phyloP scores from a whole-genome alignment of 2,329 filamentous ascomycete species.

The Herpotrichia juniperi region DNA sequence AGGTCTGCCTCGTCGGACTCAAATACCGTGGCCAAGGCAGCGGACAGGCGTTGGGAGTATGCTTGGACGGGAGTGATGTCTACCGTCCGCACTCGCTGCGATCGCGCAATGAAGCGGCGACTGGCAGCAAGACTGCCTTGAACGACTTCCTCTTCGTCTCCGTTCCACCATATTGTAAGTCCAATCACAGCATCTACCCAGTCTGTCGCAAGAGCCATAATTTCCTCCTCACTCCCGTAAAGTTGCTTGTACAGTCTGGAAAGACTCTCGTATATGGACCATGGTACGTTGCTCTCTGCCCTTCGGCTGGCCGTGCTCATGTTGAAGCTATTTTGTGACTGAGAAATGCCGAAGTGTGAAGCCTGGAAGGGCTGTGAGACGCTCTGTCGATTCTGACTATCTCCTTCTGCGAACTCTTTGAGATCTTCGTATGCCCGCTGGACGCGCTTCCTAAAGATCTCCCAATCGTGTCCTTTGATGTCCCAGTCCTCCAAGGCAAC shows the following conservation, averaged over 20 bases:
- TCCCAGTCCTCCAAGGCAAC: slow-evolving; percentile 76
- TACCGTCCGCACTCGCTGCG: slow-evolving; percentile 52
- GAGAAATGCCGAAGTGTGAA: slow-evolving; percentile 45
- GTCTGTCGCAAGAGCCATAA: slow-evolving; percentile 79
- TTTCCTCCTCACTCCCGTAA: slow-evolving; percentile 75
- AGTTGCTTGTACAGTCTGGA: slow-evolving; percentile 81
- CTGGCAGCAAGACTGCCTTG: slow-evolving; percentile 53
- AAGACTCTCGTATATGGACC: slow-evolving; percentile 86
- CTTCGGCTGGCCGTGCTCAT: slow-evolving; percentile 71
- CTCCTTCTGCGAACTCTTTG: slow-evolving; percentile 78
- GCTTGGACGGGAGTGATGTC: slow-evolving; percentile 64
- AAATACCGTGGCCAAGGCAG: slow-evolving; percentile 70
- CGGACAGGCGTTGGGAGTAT: slow-evolving; percentile 75
- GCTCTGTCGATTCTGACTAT: slow-evolving; percentile 57
- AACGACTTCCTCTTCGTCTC: slow-evolving; percentile 61
- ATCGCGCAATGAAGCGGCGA: slow-evolving; percentile 48
- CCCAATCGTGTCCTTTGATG: slow-evolving; percentile 81
- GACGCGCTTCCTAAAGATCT: slow-evolving; percentile 78
- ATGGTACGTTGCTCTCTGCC: slow-evolving; percentile 86
- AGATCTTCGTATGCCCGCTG: slow-evolving; percentile 72
- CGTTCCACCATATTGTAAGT: slow-evolving; percentile 91
- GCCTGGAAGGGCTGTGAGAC: slow-evolving; percentile 53
- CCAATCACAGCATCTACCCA: slow-evolving; percentile 90
- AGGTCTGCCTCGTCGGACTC: slow-evolving; percentile 71
- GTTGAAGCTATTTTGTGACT: slow-evolving; percentile 61